Evolutionary conservation across 306 rosid genomes (phyloP), one percentile per base, ranked within the genome.

Genomic region (Hippophae tibetana): DNA sequence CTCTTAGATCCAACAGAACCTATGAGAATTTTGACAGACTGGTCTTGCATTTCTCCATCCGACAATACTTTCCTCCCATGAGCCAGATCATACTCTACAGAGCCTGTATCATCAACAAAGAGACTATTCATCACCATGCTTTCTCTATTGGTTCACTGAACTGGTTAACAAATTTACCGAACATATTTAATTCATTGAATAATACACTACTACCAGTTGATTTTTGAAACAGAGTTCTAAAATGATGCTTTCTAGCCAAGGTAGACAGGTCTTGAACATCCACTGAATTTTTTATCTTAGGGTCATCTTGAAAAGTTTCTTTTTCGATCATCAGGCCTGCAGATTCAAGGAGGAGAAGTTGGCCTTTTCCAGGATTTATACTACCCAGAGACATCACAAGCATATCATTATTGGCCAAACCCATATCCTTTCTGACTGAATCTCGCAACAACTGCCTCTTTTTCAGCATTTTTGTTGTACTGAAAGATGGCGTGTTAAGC

Each of bases 1-100:
- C 95, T 90, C 88, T 90, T 90, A 27, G 95, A 87, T 72, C 97
- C 95, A 58, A 90, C 90, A 47, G 97, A 90, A 57, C 97, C 95
- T 44, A 90, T 76, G 11, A 90, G 69, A 73, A 90, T 64, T 70
- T 74, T 86, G 60, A 84, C 75, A 54, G 81, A 59, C 49, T 56
- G 71, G 69, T 71, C 62, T 67, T 3, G 58, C 66, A 44, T 44
- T 74, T 46, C 87, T 45, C 56, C 66, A 38, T 69, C 64, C 12
- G 67, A 62, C 50, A 74, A 52, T 70, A 68, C 42, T 58, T 71
- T 81, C 67, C 79, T 81, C 75, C 68, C 71, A 70, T 5, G 47
- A 60, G 56, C 45, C 31, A 51, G 57, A 66, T 55, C 58, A 43
- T 57, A 65, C 61, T 63, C 75, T 57, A 61, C 69, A 68, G 65